These are phyloP conservation scores for Phytophthora pistaciae DNA, from an alignment of 352 stramenopile species.

Conservation along the genomic window DNA sequence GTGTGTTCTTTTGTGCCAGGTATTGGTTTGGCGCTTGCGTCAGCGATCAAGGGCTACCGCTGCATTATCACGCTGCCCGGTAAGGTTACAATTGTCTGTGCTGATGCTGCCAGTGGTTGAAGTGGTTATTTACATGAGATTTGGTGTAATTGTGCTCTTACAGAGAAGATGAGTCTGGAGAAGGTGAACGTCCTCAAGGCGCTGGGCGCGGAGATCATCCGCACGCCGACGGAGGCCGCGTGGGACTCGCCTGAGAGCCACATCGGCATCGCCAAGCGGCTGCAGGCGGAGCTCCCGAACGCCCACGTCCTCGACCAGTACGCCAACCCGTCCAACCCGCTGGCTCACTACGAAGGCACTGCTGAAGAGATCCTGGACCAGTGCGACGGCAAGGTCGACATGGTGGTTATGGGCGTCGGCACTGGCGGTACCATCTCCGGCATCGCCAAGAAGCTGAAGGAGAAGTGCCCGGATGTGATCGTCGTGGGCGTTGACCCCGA, in stretches of 20 bases:
- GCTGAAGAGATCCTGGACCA: conserved; percentile 95
- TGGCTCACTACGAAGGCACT: conserved; percentile 96
- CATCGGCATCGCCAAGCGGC: conserved; percentile 92
- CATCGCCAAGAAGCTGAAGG: conserved; percentile 94
- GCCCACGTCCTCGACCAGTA: conserved; percentile 97
- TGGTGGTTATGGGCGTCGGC: conserved; percentile 94
- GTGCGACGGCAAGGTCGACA: conserved; percentile 94
- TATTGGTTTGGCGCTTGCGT: conserved; percentile 96
- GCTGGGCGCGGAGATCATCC: conserved; percentile 95
- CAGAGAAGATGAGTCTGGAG: conserved; percentile 97
- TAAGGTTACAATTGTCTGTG: conserved; percentile 8
- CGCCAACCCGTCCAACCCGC: conserved; percentile 94
- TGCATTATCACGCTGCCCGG: conserved; percentile 91
- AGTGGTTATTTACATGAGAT: not conserved
- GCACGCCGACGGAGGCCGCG: conserved; percentile 95
- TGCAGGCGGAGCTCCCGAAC: conserved; percentile 94
- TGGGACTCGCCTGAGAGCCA: conserved; percentile 96
- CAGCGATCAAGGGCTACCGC: conserved; percentile 96
- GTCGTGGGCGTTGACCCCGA: conserved; percentile 92
- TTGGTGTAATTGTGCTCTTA: conserved; percentile 9
- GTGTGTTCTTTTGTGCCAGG: conserved; percentile 33
- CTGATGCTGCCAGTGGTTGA: not conserved
- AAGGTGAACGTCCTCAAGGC: conserved; percentile 97
- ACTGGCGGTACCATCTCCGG: conserved; percentile 97
- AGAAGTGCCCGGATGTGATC: conserved; percentile 85